These are phyloP conservation scores for Diaporthe capsici DNA, from an alignment of 2,329 filamentous ascomycete genomes.

Conservation along the genomic window DNA sequence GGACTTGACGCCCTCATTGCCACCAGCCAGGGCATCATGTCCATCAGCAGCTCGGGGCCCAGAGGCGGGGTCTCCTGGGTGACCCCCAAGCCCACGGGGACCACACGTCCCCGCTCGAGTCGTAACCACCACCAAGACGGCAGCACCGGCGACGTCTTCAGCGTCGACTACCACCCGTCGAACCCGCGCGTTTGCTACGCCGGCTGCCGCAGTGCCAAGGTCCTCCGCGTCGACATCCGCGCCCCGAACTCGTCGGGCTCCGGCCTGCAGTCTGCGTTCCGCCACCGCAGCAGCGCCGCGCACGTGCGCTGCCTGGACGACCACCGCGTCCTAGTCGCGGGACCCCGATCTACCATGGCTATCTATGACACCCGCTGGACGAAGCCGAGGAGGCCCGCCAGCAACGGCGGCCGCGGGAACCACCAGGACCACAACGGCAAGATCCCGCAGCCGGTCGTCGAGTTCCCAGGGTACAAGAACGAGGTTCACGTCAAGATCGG, in stretches of 20 bases:
- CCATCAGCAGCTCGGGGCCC: conserved; percentile 50
- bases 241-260: conserved; percentile 47
- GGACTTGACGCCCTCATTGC: conserved; percentile 62
- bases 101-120: background rate
- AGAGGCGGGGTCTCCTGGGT: conserved; percentile 51
- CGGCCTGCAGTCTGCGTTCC: conserved; percentile 43
- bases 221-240: conserved; percentile 64
- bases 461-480: conserved; percentile 67
- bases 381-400: background rate
- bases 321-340: conserved; percentile 67
- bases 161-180: conserved; percentile 61
- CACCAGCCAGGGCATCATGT: conserved; percentile 62
- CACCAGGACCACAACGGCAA: background rate
- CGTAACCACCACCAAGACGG: background rate
- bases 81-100: background rate
- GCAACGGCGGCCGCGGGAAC: background rate
- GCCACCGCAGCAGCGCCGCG: conserved; percentile 59
- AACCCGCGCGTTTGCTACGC: conserved; percentile 63
- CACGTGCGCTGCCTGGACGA: conserved; percentile 64
- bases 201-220: conserved; percentile 63
- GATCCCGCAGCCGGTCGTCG: conserved; percentile 55
- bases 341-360: conserved; percentile 63
- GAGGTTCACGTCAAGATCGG: conserved; percentile 62
- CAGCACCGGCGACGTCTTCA: conserved; percentile 58
- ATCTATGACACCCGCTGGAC: conserved; percentile 68